A percentile compares a stretch with the other conserved stretches of the same genome.
phyloP scores from a whole-genome alignment of 164 flowering plant species.

The Vitis vinifera region DNA sequence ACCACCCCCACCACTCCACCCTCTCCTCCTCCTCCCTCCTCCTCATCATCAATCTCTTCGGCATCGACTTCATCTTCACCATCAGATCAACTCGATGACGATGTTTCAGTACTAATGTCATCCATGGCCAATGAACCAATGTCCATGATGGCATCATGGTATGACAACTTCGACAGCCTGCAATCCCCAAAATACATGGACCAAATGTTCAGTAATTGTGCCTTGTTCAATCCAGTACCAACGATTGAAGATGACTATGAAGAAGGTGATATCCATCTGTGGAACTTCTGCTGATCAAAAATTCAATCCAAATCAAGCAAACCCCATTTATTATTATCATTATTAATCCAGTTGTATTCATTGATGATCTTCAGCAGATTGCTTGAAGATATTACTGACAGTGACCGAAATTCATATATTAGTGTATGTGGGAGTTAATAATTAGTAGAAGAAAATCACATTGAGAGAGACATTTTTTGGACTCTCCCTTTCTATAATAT shows the following conservation, averaged over 20 bases:
- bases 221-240: constrained; percentile 27
- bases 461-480: constrained; percentile 28
- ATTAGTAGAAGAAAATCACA: constrained; percentile 7
- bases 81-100: constrained; percentile 34
- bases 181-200: constrained; percentile 35
- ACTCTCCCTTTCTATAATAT: constrained; percentile 14
- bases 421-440: neutral
- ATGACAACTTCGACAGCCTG: constrained; percentile 27
- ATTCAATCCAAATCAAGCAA: constrained; percentile 1
- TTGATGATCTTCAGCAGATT: constrained; percentile 14
- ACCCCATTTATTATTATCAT: neutral
- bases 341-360: constrained; percentile 26
- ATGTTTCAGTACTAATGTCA: constrained; percentile 12
- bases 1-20: constrained; percentile 11
- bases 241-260: constrained; percentile 33
- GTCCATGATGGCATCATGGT: constrained; percentile 24
- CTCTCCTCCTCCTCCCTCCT: constrained; percentile 12
- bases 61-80: constrained; percentile 32
- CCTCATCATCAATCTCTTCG: constrained; percentile 29
- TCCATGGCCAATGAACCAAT: constrained; percentile 7
- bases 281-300: constrained; percentile 47
- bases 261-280: constrained; percentile 47
- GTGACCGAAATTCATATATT: constrained; percentile 14
- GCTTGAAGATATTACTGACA: constrained; percentile 44
- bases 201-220: constrained; percentile 28